Evolutionary conservation across 192 early-diverging fungal genomes (phyloP).

Genomic region (Gamsiella multidivaricata): DNA sequence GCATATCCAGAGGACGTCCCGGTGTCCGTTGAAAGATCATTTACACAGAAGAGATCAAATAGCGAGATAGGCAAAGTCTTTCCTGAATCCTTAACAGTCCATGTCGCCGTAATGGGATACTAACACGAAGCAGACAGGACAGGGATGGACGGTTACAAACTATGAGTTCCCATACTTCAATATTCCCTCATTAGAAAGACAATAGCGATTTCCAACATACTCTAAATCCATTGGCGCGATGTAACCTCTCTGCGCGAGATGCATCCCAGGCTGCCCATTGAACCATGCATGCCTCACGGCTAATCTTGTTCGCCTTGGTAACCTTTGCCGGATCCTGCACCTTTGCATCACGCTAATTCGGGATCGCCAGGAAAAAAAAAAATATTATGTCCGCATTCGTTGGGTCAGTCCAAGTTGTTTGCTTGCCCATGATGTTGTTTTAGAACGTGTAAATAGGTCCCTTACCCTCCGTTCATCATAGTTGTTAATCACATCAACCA

Average conservation of each 20-base stretch:
- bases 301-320: slow-evolving; percentile 77
- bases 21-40: not conserved
- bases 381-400: not conserved
- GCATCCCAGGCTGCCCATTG: slow-evolving; percentile 71
- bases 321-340: slow-evolving; percentile 73
- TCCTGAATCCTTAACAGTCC: slow-evolving; percentile 57
- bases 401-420: not conserved
- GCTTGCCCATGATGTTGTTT: not conserved
- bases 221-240: slow-evolving; percentile 81
- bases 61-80: slow-evolving; percentile 52
- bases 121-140: slow-evolving; percentile 23
- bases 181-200: not conserved
- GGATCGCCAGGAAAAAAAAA: too few relatives aligned
- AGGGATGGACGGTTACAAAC: slow-evolving; percentile 5
- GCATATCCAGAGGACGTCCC: slow-evolving; percentile 9
- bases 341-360: slow-evolving; percentile 59
- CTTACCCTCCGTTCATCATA: slow-evolving; percentile 68
- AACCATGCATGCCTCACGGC: slow-evolving; percentile 64
- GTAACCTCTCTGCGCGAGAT: slow-evolving; percentile 68
- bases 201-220: slow-evolving; percentile 46
- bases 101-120: slow-evolving; percentile 66
- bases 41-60: slow-evolving; percentile 29
- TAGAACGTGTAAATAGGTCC: not conserved
- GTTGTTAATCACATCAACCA: slow-evolving; percentile 71
- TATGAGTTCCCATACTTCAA: not conserved